Evolutionary conservation across 1,284 basidiomycete species (phyloP).

Genomic region (Sporisorium iseilematis-ciliati): DNA sequence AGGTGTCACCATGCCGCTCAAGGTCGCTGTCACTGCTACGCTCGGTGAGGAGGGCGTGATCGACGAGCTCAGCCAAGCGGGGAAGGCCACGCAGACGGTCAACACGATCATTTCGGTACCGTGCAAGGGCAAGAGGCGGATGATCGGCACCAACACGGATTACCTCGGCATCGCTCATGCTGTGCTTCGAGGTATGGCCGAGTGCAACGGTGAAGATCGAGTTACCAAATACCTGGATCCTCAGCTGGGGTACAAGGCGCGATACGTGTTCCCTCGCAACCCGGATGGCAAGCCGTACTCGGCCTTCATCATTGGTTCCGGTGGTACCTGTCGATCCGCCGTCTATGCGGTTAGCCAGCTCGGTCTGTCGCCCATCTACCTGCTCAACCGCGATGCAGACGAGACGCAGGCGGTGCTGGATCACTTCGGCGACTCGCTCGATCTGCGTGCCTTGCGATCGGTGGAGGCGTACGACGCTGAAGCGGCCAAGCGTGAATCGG

Average conservation of each 20-base stretch:
- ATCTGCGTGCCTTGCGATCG: slow-evolving; percentile 42
- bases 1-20: slow-evolving; percentile 57
- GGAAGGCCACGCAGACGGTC: slow-evolving; percentile 49
- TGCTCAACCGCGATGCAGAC: slow-evolving; percentile 48
- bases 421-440: slow-evolving; percentile 44
- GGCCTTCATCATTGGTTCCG: slow-evolving; percentile 59
- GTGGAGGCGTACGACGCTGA: slow-evolving; percentile 41
- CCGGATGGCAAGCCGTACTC: slow-evolving; percentile 37
- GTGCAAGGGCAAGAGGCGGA: slow-evolving; percentile 22
- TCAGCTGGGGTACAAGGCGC: slow-evolving; percentile 15
- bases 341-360: slow-evolving; percentile 53
- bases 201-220: slow-evolving; percentile 26
- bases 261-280: slow-evolving; percentile 34
- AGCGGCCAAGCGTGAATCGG: slow-evolving; percentile 22
- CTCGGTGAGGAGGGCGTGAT: slow-evolving; percentile 38
- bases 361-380: slow-evolving; percentile 48
- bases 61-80: slow-evolving; percentile 52
- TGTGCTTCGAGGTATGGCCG: slow-evolving; percentile 40
- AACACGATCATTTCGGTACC: slow-evolving; percentile 56
- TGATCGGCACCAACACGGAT: slow-evolving; percentile 60
- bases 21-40: slow-evolving; percentile 44
- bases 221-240: slow-evolving; percentile 41
- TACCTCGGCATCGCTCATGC: slow-evolving; percentile 54
- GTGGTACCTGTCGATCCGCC: slow-evolving; percentile 53
- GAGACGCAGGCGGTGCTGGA: slow-evolving; percentile 52